A percentile compares a stretch with the other conserved stretches of the same genome.
Evolutionary conservation across 2,329 filamentous ascomycete species (phyloP).

Genomic region (Calonectria ilicicola): DNA sequence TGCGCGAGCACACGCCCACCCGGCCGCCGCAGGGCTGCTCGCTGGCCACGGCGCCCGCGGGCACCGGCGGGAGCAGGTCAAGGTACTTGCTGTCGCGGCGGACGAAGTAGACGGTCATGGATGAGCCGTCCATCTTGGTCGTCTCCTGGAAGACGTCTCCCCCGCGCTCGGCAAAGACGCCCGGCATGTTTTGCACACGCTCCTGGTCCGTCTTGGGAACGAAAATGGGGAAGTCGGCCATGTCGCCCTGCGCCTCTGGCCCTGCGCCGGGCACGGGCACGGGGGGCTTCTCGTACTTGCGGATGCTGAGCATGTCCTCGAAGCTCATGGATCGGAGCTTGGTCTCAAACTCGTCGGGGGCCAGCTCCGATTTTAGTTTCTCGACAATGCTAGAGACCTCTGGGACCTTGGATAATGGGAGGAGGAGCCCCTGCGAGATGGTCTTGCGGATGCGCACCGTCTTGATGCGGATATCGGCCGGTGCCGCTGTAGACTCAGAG

Average conservation of each 20-base stretch:
- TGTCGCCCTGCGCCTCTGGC: background rate
- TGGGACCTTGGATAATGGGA: conserved; percentile 34
- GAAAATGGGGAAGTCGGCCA: conserved; percentile 35
- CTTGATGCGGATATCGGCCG: conserved; percentile 32
- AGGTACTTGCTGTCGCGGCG: conserved; percentile 32
- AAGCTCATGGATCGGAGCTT: conserved; percentile 29
- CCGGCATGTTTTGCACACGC: conserved; percentile 38
- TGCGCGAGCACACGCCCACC: conserved; percentile 39
- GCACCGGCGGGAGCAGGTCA: conserved; percentile 28
- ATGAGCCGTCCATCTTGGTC: conserved; percentile 54
- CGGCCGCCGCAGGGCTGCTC: background rate
- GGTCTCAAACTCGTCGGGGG: conserved; percentile 1
- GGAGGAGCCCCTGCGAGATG: conserved; percentile 37
- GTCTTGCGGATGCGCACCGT: conserved; percentile 31
- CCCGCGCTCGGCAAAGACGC: conserved; percentile 28
- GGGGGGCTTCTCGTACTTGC: conserved; percentile 32
- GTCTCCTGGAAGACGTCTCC: conserved; percentile 49
- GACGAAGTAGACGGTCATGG: conserved; percentile 54
- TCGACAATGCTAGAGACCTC: conserved; percentile 22
- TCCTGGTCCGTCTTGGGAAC: conserved; percentile 39
- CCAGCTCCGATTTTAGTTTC: background rate
- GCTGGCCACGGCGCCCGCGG: background rate
- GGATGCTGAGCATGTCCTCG: conserved; percentile 32
- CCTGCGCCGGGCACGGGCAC: background rate
- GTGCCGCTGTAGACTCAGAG: background rate